phyloP scores from a whole-genome alignment of 2,329 filamentous ascomycete species.

The Talaromyces sp. region DNA sequence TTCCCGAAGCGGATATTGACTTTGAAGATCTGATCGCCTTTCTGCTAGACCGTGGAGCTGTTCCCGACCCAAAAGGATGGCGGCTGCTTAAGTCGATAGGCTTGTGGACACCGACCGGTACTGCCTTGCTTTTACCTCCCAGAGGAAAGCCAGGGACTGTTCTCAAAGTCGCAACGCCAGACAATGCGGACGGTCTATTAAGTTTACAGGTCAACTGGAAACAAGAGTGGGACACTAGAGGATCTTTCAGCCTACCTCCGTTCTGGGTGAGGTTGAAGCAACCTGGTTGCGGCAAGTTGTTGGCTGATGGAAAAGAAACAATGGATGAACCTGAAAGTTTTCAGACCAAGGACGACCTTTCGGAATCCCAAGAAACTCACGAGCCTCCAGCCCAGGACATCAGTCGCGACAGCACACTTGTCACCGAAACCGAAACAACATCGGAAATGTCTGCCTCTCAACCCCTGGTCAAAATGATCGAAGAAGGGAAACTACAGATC shows the following conservation, averaged over 20 bases:
- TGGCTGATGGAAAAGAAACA: not conserved
- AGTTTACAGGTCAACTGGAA: conserved; percentile 59
- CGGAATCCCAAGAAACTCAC: not conserved
- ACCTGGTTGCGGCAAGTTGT: conserved; percentile 17
- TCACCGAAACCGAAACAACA: not conserved
- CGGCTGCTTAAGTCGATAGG: conserved; percentile 56
- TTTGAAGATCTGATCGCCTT: conserved; percentile 63
- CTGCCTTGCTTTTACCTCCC: conserved; percentile 54
- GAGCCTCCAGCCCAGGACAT: conserved; percentile 5
- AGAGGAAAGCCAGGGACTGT: conserved; percentile 48
- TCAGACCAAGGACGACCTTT: not conserved
- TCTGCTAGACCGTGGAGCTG: conserved; percentile 61
- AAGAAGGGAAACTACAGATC: not conserved
- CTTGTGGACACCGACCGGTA: conserved; percentile 60
- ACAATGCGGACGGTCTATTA: conserved; percentile 60
- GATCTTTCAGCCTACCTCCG: conserved; percentile 54
- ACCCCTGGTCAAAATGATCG: not conserved
- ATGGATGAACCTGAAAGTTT: not conserved
- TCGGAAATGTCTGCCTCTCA: not conserved
- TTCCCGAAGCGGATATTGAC: conserved; percentile 49
- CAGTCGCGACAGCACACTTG: conserved; percentile 8
- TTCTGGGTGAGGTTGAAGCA: conserved; percentile 50
- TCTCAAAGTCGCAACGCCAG: conserved; percentile 53
- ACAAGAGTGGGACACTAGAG: conserved; percentile 53
- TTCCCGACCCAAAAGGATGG: conserved; percentile 60